Base-by-base conservation (phyloP, 2,329 filamentous ascomycete species). In the Aureobasidium sp. region DNA sequence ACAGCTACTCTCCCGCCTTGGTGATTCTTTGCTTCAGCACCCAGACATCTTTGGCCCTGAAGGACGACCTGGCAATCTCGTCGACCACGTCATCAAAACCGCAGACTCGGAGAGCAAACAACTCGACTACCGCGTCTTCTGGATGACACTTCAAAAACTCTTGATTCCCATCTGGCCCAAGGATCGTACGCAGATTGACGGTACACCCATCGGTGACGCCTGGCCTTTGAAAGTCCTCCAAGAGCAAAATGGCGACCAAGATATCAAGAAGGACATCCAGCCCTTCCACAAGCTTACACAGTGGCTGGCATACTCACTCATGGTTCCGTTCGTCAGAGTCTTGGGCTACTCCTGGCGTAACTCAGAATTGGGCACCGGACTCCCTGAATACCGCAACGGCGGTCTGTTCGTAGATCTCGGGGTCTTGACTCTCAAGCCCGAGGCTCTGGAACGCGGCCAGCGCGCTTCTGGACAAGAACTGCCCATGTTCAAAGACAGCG, bases 381-480 rank as follows among this genome's bases (percentile, higher is more conserved):
- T 96, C 3, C 90, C 90, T 0, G 90, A 96, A 72, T 95, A 95
- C 72, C 84, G 91, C 63, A 96, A 96, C 68, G 91, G 91, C 44
- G 90, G 90, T 5, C 79, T 95, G 4, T 86, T 96, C 65, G 85
- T 95, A 65, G 86, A 85, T 39, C 69, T 84, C 22, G 80, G 78
- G 0, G 81, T 83, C 0, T 64, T 85, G 29, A 77, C 74, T 1
- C 72, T 86, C 8, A 85, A 83, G 6, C 42, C 51, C 3, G 22
- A 48, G 1, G 51, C 36, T 27, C n/a, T 56, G 51, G 72, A 85
- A 61, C 87, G 84, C 31, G 87, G 87, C 2, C 82, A 84, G 64
- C 86, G 83, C 27, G 83, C 77, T 68, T 78, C 85, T 74, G 85
- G 70, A 17, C 39, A 88, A 68, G 84, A 89, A 3, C 84, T 87